Evolutionary conservation across 192 early-diverging fungal genomes (phyloP).

Genomic region (Phycomyces blakesleeanus): DNA sequence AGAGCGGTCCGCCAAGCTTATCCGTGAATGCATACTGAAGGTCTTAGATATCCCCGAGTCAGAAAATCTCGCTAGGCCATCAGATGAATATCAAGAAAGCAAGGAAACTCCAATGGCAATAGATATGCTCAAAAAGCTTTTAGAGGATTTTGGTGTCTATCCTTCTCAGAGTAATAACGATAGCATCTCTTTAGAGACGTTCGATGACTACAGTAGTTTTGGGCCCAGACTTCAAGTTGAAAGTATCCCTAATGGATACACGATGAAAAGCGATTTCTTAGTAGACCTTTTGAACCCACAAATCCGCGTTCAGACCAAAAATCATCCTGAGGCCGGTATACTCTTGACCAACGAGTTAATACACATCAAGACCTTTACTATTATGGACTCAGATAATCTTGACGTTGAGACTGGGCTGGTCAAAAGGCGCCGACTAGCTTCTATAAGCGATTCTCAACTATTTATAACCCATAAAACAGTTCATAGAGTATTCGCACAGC

Average conservation of each 20-base stretch:
- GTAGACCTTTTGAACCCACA: conserved; percentile 67
- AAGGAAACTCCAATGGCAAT: no score
- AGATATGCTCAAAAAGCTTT: no score
- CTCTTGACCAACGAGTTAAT: conserved; percentile 53
- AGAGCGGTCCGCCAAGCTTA: no score
- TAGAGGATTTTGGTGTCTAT: no score
- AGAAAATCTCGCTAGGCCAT: no score
- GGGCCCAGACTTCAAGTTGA: conserved; percentile 27
- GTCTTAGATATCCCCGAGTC: no score
- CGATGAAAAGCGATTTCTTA: conserved; percentile 49
- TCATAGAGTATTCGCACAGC: not conserved
- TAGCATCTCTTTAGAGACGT: not conserved
- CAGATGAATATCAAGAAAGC: no score
- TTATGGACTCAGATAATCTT: conserved; percentile 48
- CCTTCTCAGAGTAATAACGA: not conserved
- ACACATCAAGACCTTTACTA: conserved; percentile 48
- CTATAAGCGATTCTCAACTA: conserved; percentile 59
- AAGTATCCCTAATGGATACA: conserved; percentile 49
- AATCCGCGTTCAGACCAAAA: conserved; percentile 57
- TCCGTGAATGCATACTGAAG: no score
- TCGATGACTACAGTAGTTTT: conserved; percentile 14
- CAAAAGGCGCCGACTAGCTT: conserved; percentile 51
- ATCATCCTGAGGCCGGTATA: conserved; percentile 42
- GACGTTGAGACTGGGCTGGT: conserved; percentile 35
- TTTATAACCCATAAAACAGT: conserved; percentile 38